Base-by-base conservation (phyloP, 805 yeast species). In the Maudiozyma barnettii region DNA sequence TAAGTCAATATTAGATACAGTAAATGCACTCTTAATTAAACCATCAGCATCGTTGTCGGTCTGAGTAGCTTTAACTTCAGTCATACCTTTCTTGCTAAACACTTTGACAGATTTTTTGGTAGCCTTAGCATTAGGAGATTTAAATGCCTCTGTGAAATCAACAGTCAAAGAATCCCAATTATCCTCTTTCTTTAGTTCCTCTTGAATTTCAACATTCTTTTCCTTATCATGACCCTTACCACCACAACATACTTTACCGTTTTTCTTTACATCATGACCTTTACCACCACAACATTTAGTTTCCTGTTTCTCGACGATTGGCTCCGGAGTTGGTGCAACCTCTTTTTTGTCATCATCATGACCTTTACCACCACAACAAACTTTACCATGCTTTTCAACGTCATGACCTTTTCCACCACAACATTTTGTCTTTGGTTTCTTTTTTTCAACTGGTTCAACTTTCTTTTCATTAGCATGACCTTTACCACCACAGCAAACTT, bases 1-100 rank as follows among this genome's bases (percentile, higher is more conserved):
- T 38, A 78, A 61, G 20, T 71, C 64, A 5, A 71, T 60, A 4
- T 64, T 59, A 0, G 80, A 71, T 23, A 73, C 65, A 1, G 73
- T 64, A 47, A 75, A 45, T 9, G 65, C 56, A 38, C 61, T 60
- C 47, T 61, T 61, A 13, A 62, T 58, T 31, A 56, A 44, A 37
- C 48, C 53, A 35, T 53, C 52, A 14, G 51, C 47, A 71, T 51
- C 68, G 67, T 61, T 13, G 4, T 37, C 31, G 1, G n/a, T 22
- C 7, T 36, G 30, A 8, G 16, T 30, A 2, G 39, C 26, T 5
- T 29, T 36, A 22, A 49, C 51, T 16, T 51, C 47, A 14, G 44
- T 37, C 39, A 44, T 23, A 36, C 45, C 19, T 22, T 44, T 41
- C 31, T 45, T 44, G 45, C 45, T 13, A 36, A 30, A 21, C 44